A percentile compares a stretch with the other conserved stretches of the same genome.
These are phyloP conservation scores for Fragaria nilgerrensis DNA, from an alignment of 306 rosid genomes.

Conservation along the genomic window DNA sequence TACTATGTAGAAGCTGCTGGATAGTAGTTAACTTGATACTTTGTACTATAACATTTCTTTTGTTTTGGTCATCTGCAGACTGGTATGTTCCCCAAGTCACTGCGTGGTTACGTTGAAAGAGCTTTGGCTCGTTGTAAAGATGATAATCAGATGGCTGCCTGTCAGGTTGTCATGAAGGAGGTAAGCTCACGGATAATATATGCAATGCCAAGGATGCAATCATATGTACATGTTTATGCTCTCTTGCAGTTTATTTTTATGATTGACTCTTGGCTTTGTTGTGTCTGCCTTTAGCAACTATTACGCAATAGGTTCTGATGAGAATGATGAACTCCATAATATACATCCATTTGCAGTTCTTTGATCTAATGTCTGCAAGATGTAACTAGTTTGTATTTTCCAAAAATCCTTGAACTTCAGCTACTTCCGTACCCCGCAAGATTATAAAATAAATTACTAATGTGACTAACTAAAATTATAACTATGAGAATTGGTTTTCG, in stretches of 20 bases:
- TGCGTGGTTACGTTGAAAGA: conserved; percentile 94
- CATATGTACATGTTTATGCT: conserved; percentile 12
- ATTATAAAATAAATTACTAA: neutral
- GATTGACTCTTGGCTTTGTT: neutral
- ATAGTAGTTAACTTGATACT: neutral
- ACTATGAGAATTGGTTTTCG: neutral
- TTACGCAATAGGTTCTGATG: neutral
- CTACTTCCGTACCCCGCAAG: neutral
- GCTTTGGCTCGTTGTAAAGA: conserved; percentile 93
- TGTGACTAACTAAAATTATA: neutral
- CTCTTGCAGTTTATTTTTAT: neutral
- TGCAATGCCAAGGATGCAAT: conserved; percentile 12
- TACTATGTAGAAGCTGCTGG: neutral
- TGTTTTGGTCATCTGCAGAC: conserved; percentile 57
- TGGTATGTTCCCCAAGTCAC: conserved; percentile 79
- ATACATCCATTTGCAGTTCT: neutral
- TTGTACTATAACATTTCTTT: neutral
- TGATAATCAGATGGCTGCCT: conserved; percentile 74
- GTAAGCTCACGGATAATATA: conserved; percentile 37
- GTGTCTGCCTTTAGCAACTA: neutral
- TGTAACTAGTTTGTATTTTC: neutral
- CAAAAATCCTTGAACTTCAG: neutral
- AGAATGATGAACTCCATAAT: neutral
- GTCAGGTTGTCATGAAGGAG: conserved; percentile 88
- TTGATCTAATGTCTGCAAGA: neutral